These are phyloP conservation scores for Decorospora gaudefroyi DNA, from an alignment of 2,329 filamentous ascomycete genomes.

Conservation along the genomic window DNA sequence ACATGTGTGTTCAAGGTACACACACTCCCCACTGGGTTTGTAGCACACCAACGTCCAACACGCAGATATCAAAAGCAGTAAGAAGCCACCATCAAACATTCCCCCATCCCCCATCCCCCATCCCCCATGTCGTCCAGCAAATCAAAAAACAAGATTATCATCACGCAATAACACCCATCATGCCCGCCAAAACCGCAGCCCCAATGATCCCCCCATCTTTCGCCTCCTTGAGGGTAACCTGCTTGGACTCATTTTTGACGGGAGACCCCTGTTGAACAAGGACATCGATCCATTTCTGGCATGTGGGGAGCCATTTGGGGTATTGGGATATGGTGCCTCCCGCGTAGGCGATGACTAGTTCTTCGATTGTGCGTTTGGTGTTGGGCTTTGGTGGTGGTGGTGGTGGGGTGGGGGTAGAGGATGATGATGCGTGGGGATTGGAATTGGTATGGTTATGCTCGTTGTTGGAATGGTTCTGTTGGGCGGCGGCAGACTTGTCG, in stretches of 20 bases:
- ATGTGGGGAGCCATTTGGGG: constrained; percentile 71
- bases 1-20: no score
- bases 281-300: constrained; percentile 68
- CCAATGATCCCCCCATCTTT: constrained; percentile 61
- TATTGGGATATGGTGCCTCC: constrained; percentile 81
- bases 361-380: constrained; percentile 52
- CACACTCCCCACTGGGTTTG: no score
- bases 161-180: constrained; percentile 39
- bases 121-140: no score
- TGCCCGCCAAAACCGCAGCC: constrained; percentile 59
- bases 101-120: no score
- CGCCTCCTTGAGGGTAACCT: constrained; percentile 58
- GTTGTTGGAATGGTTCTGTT: constrained; percentile 24
- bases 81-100: no score
- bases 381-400: no score
- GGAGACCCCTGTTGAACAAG: constrained; percentile 53
- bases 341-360: constrained; percentile 77
- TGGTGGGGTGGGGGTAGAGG: no score
- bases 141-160: no score
- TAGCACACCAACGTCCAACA: no score
- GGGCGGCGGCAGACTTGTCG: constrained; percentile 23
- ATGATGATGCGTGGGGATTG: no score
- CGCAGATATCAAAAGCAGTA: no score
- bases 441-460: no score
- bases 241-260: constrained; percentile 46